Evolutionary conservation across 2,329 filamentous ascomycete genomes (phyloP).

Genomic region (Corynespora cassiicola): DNA sequence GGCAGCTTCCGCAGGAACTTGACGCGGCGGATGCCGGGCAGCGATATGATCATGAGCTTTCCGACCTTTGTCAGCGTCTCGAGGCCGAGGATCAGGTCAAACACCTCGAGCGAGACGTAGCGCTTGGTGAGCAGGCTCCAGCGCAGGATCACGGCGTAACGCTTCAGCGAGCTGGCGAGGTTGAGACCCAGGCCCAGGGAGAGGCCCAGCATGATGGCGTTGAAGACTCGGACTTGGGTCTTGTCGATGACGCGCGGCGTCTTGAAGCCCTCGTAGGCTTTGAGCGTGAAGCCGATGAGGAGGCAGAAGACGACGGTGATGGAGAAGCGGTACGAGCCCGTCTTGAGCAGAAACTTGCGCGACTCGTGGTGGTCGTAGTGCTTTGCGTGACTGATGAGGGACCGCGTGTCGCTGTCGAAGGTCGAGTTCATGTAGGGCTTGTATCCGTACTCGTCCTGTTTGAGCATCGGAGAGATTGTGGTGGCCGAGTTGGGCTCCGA

Average conservation of each 20-base stretch:
- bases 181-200: constrained; percentile 44
- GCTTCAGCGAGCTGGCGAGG: constrained; percentile 38
- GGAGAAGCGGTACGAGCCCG: constrained; percentile 29
- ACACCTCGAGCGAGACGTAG: constrained; percentile 41
- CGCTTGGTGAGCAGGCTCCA: constrained; percentile 41
- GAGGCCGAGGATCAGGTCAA: constrained; percentile 41
- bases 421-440: constrained; percentile 16
- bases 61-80: constrained; percentile 38
- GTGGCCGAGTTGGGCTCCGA: constrained; percentile 18
- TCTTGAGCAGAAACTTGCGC: constrained; percentile 33
- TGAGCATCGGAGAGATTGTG: constrained; percentile 22
- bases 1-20: constrained; percentile 29
- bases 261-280: constrained; percentile 37
- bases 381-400: constrained; percentile 26
- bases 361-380: constrained; percentile 40
- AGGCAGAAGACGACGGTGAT: constrained; percentile 38
- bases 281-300: constrained; percentile 33
- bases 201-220: constrained; percentile 39
- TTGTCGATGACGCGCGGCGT: constrained; percentile 31
- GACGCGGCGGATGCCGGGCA: constrained; percentile 32
- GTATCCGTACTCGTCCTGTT: constrained; percentile 25
- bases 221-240: constrained; percentile 37
- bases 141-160: constrained; percentile 40
- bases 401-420: constrained; percentile 28
- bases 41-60: constrained; percentile 41